A percentile compares a stretch with the other conserved stretches of the same genome.
phyloP scores from a whole-genome alignment of 495 filamentous ascomycete genomes.

The Achaetomiella virescens region DNA sequence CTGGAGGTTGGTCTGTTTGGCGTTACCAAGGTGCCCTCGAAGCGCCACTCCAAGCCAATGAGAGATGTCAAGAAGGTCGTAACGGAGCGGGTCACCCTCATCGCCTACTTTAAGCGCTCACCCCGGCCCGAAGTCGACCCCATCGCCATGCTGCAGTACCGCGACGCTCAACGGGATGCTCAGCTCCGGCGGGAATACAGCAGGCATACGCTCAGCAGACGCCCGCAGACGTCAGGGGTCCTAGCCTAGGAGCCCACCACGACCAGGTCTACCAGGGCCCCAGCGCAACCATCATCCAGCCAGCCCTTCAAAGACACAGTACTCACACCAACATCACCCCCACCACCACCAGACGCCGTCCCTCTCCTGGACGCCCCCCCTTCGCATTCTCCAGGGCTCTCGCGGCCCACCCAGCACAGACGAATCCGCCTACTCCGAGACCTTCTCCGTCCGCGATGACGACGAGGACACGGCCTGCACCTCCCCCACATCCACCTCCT shows the following conservation, averaged over 20 bases:
- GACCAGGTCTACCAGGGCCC: neutral
- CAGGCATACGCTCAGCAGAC: neutral
- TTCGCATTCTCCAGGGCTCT: neutral
- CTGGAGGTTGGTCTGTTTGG: neutral
- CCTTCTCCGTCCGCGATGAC: neutral
- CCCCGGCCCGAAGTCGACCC: constrained; percentile 27
- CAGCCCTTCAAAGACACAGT: neutral
- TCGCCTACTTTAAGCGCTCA: constrained; percentile 33
- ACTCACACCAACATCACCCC: neutral
- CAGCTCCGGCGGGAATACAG: neutral
- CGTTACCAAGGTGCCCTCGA: neutral
- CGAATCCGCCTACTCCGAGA: constrained; percentile 5
- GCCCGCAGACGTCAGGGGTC: neutral
- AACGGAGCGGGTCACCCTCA: constrained; percentile 29
- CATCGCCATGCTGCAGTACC: constrained; percentile 16
- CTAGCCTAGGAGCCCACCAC: neutral
- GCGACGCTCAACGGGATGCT: constrained; percentile 3
- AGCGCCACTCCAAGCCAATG: too few relatives aligned
- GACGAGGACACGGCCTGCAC: constrained; percentile 2
- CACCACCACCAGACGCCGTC: neutral
- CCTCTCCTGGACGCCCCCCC: neutral
- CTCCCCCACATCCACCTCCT: neutral
- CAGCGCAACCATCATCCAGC: neutral
- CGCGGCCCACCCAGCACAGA: constrained; percentile 6
- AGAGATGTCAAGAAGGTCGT: neutral